Conservation (phyloP, 2,329 filamentous ascomycete genomes). For the Trichoderma polysporum region DNA sequence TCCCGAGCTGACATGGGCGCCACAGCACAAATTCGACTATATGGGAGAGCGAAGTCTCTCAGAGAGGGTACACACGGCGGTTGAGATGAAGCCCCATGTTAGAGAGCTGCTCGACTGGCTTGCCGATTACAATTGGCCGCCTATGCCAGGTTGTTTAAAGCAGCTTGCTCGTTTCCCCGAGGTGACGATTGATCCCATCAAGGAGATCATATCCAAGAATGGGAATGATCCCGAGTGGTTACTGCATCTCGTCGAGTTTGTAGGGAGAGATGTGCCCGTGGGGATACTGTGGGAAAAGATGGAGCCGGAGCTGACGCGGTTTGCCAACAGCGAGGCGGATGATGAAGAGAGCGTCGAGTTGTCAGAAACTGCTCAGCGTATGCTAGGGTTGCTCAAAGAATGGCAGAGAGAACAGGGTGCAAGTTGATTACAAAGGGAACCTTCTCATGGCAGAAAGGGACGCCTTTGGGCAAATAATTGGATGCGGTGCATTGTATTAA, state of each 20-base stretch:
- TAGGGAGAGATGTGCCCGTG: conserved; percentile 3
- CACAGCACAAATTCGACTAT: conserved; percentile 13
- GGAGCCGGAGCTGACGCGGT: neutral
- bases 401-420: neutral
- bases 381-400: neutral
- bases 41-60: conserved; percentile 2
- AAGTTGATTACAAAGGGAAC: neutral
- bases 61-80: neutral
- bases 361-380: neutral
- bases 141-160: neutral
- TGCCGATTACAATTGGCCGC: conserved; percentile 18
- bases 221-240: conserved; percentile 10
- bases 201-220: neutral
- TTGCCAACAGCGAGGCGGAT: neutral
- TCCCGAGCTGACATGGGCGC: conserved; percentile 9
- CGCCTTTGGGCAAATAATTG: too few species aligned
- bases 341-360: neutral
- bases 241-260: conserved; percentile 4
- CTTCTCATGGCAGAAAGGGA: too few species aligned
- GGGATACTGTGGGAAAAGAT: conserved; percentile 2
- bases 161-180: conserved; percentile 20
- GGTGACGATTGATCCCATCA: conserved; percentile 8
- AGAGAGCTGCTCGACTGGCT: conserved; percentile 10
- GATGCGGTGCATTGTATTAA: too few species aligned
- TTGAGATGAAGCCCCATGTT: conserved; percentile 12